These are phyloP conservation scores for Tetrapisispora fleetii DNA, from an alignment of 805 yeast species.

Conservation along the genomic window DNA sequence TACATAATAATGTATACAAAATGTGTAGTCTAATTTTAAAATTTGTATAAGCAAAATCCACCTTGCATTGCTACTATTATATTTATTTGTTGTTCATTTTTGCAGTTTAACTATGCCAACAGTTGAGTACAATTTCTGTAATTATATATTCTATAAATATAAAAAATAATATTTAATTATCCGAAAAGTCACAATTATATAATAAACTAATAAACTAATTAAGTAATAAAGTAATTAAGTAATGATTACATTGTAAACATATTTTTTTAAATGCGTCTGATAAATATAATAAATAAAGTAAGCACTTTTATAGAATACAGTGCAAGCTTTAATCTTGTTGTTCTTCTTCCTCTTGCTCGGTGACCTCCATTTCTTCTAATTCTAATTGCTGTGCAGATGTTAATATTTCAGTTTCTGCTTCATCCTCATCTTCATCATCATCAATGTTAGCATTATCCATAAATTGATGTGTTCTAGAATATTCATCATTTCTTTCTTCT, in stretches of 20 bases:
- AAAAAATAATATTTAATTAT: too few species aligned
- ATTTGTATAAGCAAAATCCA: not conserved
- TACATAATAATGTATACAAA: not conserved
- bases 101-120: not conserved
- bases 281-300: not conserved
- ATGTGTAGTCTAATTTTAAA: not conserved
- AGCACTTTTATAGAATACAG: not conserved
- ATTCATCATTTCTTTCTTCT: constrained; percentile 49
- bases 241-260: not conserved
- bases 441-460: not conserved
- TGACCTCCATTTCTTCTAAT: not conserved
- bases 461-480: constrained; percentile 28
- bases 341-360: constrained; percentile 2
- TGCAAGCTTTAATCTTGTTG: not conserved
- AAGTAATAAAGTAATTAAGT: too few species aligned
- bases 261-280: not conserved
- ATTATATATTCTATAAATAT: too few species aligned
- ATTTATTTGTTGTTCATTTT: too few species aligned
- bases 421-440: constrained; percentile 1
- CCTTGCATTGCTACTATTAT: not conserved
- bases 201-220: too few species aligned
- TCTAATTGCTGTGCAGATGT: constrained; percentile 2
- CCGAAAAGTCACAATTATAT: too few species aligned
- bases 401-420: not conserved
- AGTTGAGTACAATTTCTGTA: too few species aligned